phyloP scores from a whole-genome alignment of 2,329 filamentous ascomycete species.

The Cadophora sp. region DNA sequence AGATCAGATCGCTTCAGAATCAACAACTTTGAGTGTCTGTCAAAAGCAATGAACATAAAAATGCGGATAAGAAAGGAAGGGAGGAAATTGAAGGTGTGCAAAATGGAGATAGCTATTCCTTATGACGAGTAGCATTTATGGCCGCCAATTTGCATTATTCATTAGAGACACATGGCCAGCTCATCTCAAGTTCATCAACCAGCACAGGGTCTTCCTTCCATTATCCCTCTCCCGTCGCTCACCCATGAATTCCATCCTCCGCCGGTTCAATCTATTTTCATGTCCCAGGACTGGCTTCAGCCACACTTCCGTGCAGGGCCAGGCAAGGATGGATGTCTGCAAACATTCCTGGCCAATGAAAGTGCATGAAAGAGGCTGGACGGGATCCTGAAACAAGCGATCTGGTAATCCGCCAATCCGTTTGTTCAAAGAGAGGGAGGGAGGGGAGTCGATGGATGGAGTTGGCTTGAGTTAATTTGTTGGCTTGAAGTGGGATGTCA shows the following conservation, averaged over 20 bases:
- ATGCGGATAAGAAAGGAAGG: background rate
- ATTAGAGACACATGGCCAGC: constrained; percentile 14
- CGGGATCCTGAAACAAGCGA: constrained; percentile 20
- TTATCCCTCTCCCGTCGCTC: no score
- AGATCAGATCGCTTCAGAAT: background rate
- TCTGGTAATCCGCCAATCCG: constrained; percentile 9
- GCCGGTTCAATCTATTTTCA: constrained; percentile 10
- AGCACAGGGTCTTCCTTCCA: constrained; percentile 1
- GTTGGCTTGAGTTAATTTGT: background rate
- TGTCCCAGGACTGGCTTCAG: background rate
- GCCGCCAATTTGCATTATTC: background rate
- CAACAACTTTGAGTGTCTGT: background rate
- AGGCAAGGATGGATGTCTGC: background rate
- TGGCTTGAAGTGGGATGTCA: background rate
- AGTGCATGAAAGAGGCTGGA: background rate
- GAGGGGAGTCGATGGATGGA: background rate
- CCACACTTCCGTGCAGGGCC: background rate
- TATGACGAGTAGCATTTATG: background rate
- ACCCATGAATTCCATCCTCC: no score
- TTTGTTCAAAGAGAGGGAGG: background rate
- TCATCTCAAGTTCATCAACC: constrained; percentile 8
- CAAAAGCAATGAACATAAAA: background rate
- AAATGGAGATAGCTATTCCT: background rate
- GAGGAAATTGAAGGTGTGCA: background rate
- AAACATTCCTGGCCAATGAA: constrained; percentile 16